Percentiles rank a stretch among this genome's conserved stretches.
Conservation (phyloP, 2,329 filamentous ascomycete genomes). For the Podosphaera leucotricha region DNA sequence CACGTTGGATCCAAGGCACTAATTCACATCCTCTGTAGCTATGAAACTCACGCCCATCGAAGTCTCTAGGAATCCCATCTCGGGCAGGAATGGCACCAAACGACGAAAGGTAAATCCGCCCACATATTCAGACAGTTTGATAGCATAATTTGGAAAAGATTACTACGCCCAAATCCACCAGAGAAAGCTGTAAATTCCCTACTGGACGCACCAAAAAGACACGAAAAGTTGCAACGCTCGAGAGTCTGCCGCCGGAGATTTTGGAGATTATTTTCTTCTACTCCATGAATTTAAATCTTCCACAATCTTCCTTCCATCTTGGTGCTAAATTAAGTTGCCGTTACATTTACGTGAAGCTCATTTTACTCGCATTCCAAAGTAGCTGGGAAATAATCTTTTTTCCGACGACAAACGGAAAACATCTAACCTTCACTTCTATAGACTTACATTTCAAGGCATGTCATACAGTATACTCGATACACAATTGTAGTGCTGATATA, state of each 20-base stretch:
- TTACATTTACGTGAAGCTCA: slow-evolving; percentile 8
- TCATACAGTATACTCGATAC: background rate
- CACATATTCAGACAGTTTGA: background rate
- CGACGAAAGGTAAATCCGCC: background rate
- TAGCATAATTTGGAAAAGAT: background rate
- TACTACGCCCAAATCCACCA: background rate
- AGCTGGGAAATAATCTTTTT: slow-evolving; percentile 7
- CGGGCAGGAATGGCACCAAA: background rate
- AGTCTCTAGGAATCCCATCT: background rate
- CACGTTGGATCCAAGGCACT: no score
- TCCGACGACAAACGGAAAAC: background rate
- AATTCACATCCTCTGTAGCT: background rate
- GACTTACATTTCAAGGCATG: no score
- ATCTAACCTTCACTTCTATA: no score
- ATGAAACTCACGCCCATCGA: background rate
- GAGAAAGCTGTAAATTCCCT: background rate
- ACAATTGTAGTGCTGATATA: no score
- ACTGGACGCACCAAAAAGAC: background rate
- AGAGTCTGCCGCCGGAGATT: slow-evolving; percentile 14
- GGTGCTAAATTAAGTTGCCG: slow-evolving; percentile 12
- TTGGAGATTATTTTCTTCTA: slow-evolving; percentile 13
- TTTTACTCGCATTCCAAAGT: slow-evolving; percentile 10
- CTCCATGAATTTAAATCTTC: slow-evolving; percentile 12
- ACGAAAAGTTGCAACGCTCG: slow-evolving; percentile 4
- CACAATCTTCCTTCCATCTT: slow-evolving; percentile 13